Conservation (phyloP, 108 stramenopile genomes). For the Mayamaea pseudoterrestris region DNA sequence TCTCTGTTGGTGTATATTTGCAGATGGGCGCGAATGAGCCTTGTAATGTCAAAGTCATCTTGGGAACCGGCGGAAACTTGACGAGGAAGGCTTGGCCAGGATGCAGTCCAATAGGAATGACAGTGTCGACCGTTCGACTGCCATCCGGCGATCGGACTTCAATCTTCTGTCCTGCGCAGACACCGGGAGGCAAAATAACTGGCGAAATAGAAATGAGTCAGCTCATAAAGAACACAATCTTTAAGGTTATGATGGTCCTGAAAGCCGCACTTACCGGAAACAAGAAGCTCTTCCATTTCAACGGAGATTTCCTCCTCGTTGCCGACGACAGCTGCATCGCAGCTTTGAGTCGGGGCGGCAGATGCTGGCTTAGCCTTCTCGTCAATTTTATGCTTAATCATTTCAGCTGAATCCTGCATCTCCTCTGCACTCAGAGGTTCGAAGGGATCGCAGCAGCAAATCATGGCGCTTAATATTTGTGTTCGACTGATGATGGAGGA, state of each 20-base stretch:
- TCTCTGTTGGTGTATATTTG: too few species aligned
- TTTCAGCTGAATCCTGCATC: not conserved
- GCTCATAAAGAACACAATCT: not conserved
- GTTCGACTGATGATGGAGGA: too few species aligned
- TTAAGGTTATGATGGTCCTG: not conserved
- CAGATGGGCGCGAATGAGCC: too few species aligned
- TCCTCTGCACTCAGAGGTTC: too few species aligned
- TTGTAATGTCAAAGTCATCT: too few species aligned
- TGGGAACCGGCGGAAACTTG: not conserved
- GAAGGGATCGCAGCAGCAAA: not conserved
- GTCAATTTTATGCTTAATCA: not conserved
- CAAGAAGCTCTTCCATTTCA: not conserved
- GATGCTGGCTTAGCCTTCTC: not conserved
- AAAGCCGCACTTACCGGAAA: not conserved
- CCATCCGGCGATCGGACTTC: constrained; percentile 7
- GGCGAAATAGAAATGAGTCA: not conserved
- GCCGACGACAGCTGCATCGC: too few species aligned
- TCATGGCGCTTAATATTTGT: not conserved
- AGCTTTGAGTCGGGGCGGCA: not conserved
- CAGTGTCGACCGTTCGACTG: constrained; percentile 2
- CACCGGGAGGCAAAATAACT: constrained; percentile 6
- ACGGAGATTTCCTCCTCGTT: too few species aligned
- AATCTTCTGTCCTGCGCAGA: not conserved
- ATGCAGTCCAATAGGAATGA: not conserved
- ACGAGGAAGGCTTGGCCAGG: constrained; percentile 7